These are phyloP conservation scores for Atalantia buxifolia DNA, from an alignment of 345 rosid genomes.

Conservation along the genomic window DNA sequence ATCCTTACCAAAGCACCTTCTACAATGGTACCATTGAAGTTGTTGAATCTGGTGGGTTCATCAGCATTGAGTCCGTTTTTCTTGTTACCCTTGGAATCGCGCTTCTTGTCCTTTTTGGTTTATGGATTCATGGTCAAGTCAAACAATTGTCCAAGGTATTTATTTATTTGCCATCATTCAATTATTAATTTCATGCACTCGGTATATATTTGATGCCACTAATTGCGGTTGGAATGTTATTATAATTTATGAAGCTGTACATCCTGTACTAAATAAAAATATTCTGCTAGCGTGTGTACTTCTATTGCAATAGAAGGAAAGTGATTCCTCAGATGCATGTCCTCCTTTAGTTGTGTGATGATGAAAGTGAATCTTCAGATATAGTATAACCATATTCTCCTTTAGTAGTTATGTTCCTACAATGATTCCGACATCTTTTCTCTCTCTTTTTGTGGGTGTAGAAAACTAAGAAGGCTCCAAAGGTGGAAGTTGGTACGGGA, in stretches of 20 bases:
- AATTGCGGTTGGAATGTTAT: background rate
- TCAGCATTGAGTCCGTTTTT: constrained; percentile 84
- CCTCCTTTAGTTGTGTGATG: too few species aligned
- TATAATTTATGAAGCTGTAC: background rate
- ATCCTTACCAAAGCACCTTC: constrained; percentile 67
- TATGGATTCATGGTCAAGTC: constrained; percentile 71
- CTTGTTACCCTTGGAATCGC: constrained; percentile 72
- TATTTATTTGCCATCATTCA: background rate
- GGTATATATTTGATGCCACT: background rate
- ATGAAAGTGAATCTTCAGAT: too few species aligned
- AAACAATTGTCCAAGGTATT: constrained; percentile 76
- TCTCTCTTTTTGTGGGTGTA: constrained; percentile 20
- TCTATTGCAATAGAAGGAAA: background rate
- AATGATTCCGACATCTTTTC: background rate
- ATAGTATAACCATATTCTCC: background rate
- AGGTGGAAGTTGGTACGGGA: constrained; percentile 87
- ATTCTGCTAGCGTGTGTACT: background rate
- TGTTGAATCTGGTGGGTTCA: constrained; percentile 70
- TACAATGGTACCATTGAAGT: constrained; percentile 94
- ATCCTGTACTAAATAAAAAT: background rate
- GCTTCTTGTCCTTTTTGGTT: constrained; percentile 49
- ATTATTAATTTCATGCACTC: background rate
- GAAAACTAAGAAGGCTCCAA: constrained; percentile 79
- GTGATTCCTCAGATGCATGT: too few species aligned
- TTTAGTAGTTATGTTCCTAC: background rate